Percentiles rank a stretch among this genome's conserved stretches.
These are phyloP conservation scores for Nitzschia putrida DNA, from an alignment of 108 stramenopile species.

Conservation along the genomic window DNA sequence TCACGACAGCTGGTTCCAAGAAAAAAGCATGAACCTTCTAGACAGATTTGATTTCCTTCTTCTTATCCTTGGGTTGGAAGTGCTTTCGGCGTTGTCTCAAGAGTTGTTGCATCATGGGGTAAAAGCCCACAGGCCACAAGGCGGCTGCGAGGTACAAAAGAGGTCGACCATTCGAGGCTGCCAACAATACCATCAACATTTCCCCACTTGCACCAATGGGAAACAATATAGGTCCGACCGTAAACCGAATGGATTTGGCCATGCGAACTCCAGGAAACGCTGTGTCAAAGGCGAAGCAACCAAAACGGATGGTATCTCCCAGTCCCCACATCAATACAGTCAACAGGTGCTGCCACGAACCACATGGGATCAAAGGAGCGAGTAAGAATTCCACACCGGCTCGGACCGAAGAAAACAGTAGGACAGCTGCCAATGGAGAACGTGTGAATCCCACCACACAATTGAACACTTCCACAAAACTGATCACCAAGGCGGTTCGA, in stretches of 20 bases:
- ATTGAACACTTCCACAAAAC: slow-evolving; percentile 41
- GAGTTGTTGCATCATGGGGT: slow-evolving; percentile 46
- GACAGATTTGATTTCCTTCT: slow-evolving; percentile 17
- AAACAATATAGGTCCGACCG: slow-evolving; percentile 48
- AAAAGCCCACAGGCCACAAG: slow-evolving; percentile 53
- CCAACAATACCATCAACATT: slow-evolving; percentile 46
- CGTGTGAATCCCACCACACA: slow-evolving; percentile 35
- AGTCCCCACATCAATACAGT: slow-evolving; percentile 44
- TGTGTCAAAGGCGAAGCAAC: slow-evolving; percentile 41
- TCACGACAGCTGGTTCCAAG: too few relatives aligned
- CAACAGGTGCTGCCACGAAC: slow-evolving; percentile 31
- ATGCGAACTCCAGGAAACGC: slow-evolving; percentile 9
- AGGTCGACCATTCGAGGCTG: slow-evolving; percentile 11
- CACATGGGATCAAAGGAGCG: slow-evolving; percentile 39
- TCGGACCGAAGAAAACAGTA: slow-evolving; percentile 41
- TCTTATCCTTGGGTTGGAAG: slow-evolving; percentile 22
- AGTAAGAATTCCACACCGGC: slow-evolving; percentile 39
- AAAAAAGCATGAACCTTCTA: background rate
- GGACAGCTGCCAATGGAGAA: slow-evolving; percentile 33
- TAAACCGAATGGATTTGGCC: slow-evolving; percentile 45
- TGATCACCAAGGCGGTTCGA: slow-evolving; percentile 23
- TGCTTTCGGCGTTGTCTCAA: slow-evolving; percentile 49
- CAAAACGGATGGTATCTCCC: slow-evolving; percentile 51
- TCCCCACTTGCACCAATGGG: slow-evolving; percentile 52
- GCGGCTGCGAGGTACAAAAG: slow-evolving; percentile 29